Evolutionary conservation across 148 eudicot genomes (phyloP).

Genomic region (Rhododendron kiyosumense): DNA sequence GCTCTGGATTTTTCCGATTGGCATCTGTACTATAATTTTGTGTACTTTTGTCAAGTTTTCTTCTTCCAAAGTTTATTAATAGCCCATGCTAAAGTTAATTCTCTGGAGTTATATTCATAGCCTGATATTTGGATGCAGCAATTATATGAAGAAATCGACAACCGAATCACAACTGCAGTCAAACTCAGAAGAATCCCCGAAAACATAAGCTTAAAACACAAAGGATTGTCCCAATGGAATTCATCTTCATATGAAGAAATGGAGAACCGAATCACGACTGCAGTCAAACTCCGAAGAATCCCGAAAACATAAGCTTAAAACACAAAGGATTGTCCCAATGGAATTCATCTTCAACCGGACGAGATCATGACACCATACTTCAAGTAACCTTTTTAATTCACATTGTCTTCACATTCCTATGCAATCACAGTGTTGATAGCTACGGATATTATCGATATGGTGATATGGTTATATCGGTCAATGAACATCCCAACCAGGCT

Average conservation of each 20-base stretch:
- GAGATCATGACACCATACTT: constrained; percentile 70
- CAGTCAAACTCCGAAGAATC: constrained; percentile 34
- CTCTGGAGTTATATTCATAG: not conserved
- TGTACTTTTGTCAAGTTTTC: not conserved
- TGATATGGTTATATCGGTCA: too few relatives aligned
- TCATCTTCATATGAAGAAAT: constrained; percentile 18
- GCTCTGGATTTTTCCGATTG: too few relatives aligned
- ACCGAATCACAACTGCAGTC: constrained; percentile 42
- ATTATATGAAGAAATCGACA: constrained; percentile 58
- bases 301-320: constrained; percentile 33
- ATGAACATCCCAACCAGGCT: too few relatives aligned
- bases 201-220: constrained; percentile 33
- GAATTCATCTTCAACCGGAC: constrained; percentile 44
- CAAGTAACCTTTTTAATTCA: constrained; percentile 36
- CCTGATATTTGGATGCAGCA: constrained; percentile 29
- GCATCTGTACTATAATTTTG: too few relatives aligned
- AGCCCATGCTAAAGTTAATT: not conserved
- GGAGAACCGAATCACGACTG: constrained; percentile 49
- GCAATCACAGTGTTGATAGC: too few relatives aligned
- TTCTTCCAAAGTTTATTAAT: not conserved
- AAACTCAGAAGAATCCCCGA: constrained; percentile 41
- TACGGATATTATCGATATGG: too few relatives aligned
- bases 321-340: constrained; percentile 73
- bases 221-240: constrained; percentile 71
- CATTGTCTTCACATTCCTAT: not conserved